Evolutionary conservation across 768 basidiomycete genomes (phyloP).

Genomic region (Lactarius pseudohatsudake): DNA sequence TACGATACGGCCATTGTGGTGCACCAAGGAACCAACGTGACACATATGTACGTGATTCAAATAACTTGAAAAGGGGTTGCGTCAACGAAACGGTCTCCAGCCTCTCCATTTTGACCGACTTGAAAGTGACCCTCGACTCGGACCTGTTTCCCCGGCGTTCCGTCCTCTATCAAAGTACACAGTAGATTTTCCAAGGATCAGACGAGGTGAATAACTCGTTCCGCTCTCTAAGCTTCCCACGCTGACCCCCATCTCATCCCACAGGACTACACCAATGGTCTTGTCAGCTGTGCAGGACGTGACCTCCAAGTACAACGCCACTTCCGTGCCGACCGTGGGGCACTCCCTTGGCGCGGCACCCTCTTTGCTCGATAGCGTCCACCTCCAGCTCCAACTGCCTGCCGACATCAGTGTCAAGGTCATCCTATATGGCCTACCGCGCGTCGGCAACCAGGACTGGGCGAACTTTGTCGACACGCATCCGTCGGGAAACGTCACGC

Average conservation of each 20-base stretch:
- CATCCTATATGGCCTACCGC: slow-evolving; percentile 48
- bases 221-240: background rate
- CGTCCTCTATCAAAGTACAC: slow-evolving; percentile 45
- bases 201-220: slow-evolving; percentile 29
- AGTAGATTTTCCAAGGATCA: slow-evolving; percentile 54
- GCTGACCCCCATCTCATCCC: background rate
- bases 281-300: slow-evolving; percentile 42
- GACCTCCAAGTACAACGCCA: slow-evolving; percentile 38
- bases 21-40: slow-evolving; percentile 54
- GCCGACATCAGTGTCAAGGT: slow-evolving; percentile 38
- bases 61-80: background rate
- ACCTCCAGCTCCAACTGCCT: slow-evolving; percentile 32
- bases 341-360: slow-evolving; percentile 38
- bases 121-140: slow-evolving; percentile 37
- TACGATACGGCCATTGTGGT: slow-evolving; percentile 48
- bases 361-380: slow-evolving; percentile 34
- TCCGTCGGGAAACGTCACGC: slow-evolving; percentile 31
- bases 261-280: slow-evolving; percentile 43
- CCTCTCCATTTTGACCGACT: background rate
- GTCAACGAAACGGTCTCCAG: background rate
- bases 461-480: slow-evolving; percentile 28
- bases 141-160: slow-evolving; percentile 57
- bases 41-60: background rate
- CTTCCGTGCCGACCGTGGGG: slow-evolving; percentile 43
- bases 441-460: slow-evolving; percentile 45